A percentile compares a stretch with the other conserved stretches of the same genome.
Conservation (phyloP, 2,329 filamentous ascomycete genomes). For the Rosellinia necatrix region DNA sequence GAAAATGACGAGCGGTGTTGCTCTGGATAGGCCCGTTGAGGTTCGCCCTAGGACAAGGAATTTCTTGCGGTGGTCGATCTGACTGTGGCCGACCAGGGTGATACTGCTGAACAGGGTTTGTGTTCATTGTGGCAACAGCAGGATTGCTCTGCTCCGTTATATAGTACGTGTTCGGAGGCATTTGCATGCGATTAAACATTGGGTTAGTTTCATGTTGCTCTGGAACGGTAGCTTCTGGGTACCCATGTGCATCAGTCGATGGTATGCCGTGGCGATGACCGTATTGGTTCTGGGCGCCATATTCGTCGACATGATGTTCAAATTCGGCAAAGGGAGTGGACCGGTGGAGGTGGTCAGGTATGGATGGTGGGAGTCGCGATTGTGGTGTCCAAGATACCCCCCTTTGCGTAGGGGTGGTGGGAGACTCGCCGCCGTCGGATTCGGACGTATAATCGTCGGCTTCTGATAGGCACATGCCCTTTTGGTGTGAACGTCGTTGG, state of each 20-base stretch:
- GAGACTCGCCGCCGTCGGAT: constrained; percentile 62
- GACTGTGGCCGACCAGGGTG: constrained; percentile 56
- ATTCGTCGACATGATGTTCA: constrained; percentile 54
- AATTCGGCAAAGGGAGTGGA: constrained; percentile 61
- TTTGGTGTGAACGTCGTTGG: constrained; percentile 64
- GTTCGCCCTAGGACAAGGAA: constrained; percentile 55
- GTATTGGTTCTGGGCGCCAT: constrained; percentile 51
- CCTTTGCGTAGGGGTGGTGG: constrained; percentile 60
- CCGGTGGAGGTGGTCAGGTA: constrained; percentile 53
- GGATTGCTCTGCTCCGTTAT: constrained; percentile 66
- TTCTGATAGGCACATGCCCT: constrained; percentile 61
- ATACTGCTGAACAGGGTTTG: constrained; percentile 55
- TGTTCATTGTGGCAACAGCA: constrained; percentile 65
- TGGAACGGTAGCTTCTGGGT: constrained; percentile 48
- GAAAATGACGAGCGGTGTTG: constrained; percentile 62
- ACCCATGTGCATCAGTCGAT: constrained; percentile 50
- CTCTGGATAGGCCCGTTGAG: constrained; percentile 59
- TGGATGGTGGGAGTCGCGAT: constrained; percentile 45
- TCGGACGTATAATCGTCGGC: constrained; percentile 60
- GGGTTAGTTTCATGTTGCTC: constrained; percentile 52
- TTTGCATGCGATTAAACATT: constrained; percentile 55
- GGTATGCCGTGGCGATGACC: constrained; percentile 54
- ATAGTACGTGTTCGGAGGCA: constrained; percentile 56
- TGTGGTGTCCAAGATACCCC: constrained; percentile 56
- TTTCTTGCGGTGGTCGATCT: constrained; percentile 53